Evolutionary conservation across 495 filamentous ascomycete genomes (phyloP).

Genomic region (Tetracladium marchalianum): DNA sequence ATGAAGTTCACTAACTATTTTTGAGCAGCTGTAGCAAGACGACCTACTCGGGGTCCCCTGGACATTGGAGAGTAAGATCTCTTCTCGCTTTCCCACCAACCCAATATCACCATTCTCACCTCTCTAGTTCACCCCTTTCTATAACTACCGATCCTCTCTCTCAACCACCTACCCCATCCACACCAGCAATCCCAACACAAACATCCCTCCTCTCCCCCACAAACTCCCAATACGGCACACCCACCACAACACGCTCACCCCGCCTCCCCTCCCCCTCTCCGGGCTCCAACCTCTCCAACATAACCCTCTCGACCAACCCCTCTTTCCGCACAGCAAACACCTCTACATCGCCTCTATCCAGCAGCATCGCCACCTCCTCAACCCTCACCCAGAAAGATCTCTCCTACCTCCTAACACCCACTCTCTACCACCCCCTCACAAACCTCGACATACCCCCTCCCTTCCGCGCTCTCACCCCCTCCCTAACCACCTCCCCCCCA

Average conservation of each 20-base stretch:
- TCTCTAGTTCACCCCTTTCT: constrained; percentile 18
- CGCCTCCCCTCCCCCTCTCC: constrained; percentile 18
- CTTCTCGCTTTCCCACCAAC: constrained; percentile 3
- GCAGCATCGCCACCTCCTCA: constrained; percentile 19
- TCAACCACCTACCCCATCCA: constrained; percentile 14
- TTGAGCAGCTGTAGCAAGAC: constrained; percentile 17
- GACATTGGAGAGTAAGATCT: constrained; percentile 41
- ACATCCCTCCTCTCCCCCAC: constrained; percentile 3
- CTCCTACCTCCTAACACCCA: constrained; percentile 64
- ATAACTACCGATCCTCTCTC: constrained; percentile 8
- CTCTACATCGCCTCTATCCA: constrained; percentile 9
- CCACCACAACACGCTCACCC: constrained; percentile 6
- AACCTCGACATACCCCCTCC: constrained; percentile 53
- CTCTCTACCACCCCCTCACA: constrained; percentile 71
- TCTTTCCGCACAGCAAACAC: constrained; percentile 7
- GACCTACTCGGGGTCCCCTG: constrained; percentile 45
- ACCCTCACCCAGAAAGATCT: constrained; percentile 52
- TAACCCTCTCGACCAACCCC: constrained; percentile 4
- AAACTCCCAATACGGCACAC: constrained; percentile 10
- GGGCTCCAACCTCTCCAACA: constrained; percentile 14
- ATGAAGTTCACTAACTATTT: not conserved
- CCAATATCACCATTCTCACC: constrained; percentile 8
- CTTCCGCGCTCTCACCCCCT: constrained; percentile 36
- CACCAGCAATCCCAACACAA: not conserved
- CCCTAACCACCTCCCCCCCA: constrained; percentile 19